phyloP scores from a whole-genome alignment of 2,329 filamentous ascomycete species.

The Botryotinia narcissicola region DNA sequence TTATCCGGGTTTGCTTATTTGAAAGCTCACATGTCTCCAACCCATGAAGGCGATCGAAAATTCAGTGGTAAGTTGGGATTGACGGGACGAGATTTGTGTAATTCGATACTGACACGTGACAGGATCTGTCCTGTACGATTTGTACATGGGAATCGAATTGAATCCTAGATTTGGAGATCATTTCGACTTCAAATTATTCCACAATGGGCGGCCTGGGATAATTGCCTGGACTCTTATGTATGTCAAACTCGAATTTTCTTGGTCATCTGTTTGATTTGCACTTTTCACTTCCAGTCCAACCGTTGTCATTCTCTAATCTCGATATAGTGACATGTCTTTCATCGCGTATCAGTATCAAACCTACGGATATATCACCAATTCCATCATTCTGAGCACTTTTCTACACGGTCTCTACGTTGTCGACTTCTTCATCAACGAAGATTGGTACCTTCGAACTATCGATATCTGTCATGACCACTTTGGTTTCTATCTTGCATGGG shows the following conservation, averaged over 20 bases:
- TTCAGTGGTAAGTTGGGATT: slow-evolving; percentile 40
- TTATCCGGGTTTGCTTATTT: slow-evolving; percentile 39
- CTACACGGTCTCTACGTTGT: slow-evolving; percentile 47
- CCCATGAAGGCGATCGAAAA: slow-evolving; percentile 44
- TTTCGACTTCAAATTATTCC: slow-evolving; percentile 49
- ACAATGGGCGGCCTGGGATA: slow-evolving; percentile 48
- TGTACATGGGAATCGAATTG: slow-evolving; percentile 48
- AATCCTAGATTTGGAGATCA: slow-evolving; percentile 45
- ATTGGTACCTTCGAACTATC: slow-evolving; percentile 48
- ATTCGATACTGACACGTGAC: slow-evolving; percentile 15
- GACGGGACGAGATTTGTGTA: too few species aligned
- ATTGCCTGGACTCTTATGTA: slow-evolving; percentile 49
- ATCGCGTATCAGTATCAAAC: slow-evolving; percentile 44
- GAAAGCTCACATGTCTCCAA: slow-evolving; percentile 43
- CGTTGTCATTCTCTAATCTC: slow-evolving; percentile 5
- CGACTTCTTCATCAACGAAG: slow-evolving; percentile 50
- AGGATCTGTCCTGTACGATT: slow-evolving; percentile 44
- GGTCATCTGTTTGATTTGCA: slow-evolving; percentile 7
- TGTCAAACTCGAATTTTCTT: slow-evolving; percentile 19
- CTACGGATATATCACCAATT: slow-evolving; percentile 43
- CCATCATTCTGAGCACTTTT: slow-evolving; percentile 45
- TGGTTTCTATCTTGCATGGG: slow-evolving; percentile 45
- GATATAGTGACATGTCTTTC: slow-evolving; percentile 41
- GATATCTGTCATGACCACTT: slow-evolving; percentile 46
- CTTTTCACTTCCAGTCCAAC: background rate